Evolutionary conservation across 192 early-diverging fungal species (phyloP), one percentile per base, ranked within the genome.

Genomic region (Funneliformis geosporum): DNA sequence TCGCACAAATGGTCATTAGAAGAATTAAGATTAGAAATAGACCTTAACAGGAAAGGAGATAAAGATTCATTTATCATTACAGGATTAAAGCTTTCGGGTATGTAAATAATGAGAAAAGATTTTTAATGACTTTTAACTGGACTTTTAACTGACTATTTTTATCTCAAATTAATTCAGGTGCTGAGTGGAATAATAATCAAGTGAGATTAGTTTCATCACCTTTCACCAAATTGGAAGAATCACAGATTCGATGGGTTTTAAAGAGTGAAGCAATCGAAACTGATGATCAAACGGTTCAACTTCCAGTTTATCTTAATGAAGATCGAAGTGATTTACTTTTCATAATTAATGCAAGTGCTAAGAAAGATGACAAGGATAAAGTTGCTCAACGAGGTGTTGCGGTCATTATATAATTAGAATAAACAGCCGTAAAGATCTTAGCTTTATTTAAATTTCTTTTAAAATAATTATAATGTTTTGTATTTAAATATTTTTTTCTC

Each of bases 1-100:
- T 82, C 79, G 28, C 78, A 89, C 21, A 79, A 85, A 21, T 94
- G 91, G 88, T 96, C 96, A 61, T 80, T 98, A 55, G 96, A 98
- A 83, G 92, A 96, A 81, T 86, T 97, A 21, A 80, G 79, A 28
- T 79, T 97, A 18, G 81, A 86, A 55, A 66, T 91, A 23, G 82
- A 80, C n/a, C 73, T 90, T 8, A 50, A 79, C 9, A 79, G 23
- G 7, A 39, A 39, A 6, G 76, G 76, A 27, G 60, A 50, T 23
- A 7, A 46, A 3, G 79, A 83, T 62, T 83, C 64, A 25, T 76
- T 80, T 33, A 38, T 38, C 8, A 14, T 80, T 21, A 25, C 76
- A 68, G 66, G 66, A 18, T 2, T 68, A 33, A 68, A 40, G 40
- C 66, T 68, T 68, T 11, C 66, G n/a, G 39, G 66, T 40, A 39